Conservation (phyloP, 257 asterid species). For the Dorcoceras hygrometricum region DNA sequence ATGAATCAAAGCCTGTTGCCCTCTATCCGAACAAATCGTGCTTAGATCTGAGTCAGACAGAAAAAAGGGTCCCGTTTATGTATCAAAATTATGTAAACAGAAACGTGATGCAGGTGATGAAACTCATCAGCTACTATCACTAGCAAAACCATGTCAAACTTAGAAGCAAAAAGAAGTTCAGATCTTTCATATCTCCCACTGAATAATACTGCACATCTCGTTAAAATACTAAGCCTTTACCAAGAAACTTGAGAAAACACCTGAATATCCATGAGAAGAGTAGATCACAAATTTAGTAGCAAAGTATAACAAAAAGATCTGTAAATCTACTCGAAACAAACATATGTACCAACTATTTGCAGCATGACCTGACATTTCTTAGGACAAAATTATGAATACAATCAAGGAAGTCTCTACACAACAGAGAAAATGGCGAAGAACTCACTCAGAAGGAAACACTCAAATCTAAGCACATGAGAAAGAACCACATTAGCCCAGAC, state of each 20-base stretch:
- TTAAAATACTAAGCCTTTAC: neutral
- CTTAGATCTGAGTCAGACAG: neutral
- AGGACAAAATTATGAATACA: neutral
- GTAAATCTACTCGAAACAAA: neutral
- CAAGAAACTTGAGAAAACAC: neutral
- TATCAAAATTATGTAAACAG: neutral
- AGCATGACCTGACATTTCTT: neutral
- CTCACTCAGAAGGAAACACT: neutral
- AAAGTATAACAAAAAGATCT: neutral
- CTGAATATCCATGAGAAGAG: neutral
- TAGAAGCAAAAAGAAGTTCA: neutral
- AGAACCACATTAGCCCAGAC: slow-evolving; percentile 1
- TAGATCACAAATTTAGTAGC: neutral
- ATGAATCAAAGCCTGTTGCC: neutral
- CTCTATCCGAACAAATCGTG: neutral
- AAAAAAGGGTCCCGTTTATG: neutral
- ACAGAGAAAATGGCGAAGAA: neutral
- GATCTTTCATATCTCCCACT: neutral
- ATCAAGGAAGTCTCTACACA: neutral
- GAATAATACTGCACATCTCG: neutral
- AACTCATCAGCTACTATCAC: neutral
- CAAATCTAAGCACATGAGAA: neutral
- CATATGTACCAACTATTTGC: neutral
- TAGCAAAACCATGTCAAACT: neutral
- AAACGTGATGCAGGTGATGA: neutral